Percentiles rank a stretch among this genome's conserved stretches.
phyloP scores from a whole-genome alignment of 2,329 filamentous ascomycete species.

The Ampelomyces quisqualis region DNA sequence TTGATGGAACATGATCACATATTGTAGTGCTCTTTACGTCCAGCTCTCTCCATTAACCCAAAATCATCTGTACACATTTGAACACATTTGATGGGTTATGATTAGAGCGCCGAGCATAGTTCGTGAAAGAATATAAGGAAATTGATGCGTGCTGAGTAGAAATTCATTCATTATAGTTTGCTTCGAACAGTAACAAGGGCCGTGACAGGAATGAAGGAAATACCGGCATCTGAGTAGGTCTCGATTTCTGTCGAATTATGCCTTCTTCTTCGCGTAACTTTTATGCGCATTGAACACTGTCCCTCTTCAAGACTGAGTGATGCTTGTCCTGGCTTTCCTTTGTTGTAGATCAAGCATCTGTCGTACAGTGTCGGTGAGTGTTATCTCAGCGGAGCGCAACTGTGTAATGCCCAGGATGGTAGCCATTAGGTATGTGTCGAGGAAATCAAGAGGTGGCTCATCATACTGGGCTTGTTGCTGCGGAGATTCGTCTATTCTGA shows the following conservation, averaged over 20 bases:
- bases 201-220: no score
- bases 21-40: neutral
- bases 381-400: constrained; percentile 27
- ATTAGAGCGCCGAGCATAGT: no score
- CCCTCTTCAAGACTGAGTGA: constrained; percentile 20
- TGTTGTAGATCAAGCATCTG: constrained; percentile 32
- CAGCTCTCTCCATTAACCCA: neutral
- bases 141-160: no score
- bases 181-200: no score
- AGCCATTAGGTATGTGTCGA: constrained; percentile 24
- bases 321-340: constrained; percentile 25
- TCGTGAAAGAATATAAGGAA: no score
- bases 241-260: no score
- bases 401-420: constrained; percentile 23
- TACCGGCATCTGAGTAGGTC: no score
- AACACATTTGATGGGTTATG: no score
- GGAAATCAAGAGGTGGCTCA: constrained; percentile 15
- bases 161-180: no score
- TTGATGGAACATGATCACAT: neutral
- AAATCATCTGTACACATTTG: no score
- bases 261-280: no score
- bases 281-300: neutral
- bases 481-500: constrained; percentile 16
- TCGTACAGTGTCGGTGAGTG: constrained; percentile 20
- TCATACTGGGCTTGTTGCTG: constrained; percentile 7